phyloP scores from a whole-genome alignment of 805 yeast genomes.

The Kregervanrija fluxuum region DNA sequence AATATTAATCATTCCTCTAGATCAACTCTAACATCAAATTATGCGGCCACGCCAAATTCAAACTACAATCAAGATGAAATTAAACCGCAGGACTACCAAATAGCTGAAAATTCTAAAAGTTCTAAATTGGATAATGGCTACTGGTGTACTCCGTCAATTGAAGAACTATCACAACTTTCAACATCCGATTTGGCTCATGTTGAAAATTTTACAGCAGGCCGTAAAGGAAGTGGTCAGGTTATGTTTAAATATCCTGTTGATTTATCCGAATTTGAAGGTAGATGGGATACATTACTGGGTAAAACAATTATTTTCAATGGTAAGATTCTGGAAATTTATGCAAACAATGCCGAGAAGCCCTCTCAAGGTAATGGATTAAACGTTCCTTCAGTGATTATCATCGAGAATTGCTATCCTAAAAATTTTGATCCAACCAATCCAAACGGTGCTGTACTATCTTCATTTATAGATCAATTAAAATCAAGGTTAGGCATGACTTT shows the following conservation, averaged over 20 bases:
- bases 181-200: conserved; percentile 44
- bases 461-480: conserved; percentile 27
- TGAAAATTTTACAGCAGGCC: conserved; percentile 60
- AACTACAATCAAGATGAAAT: no score
- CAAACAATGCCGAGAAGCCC: conserved; percentile 47
- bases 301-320: conserved; percentile 39
- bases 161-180: conserved; percentile 37
- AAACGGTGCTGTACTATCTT: no score
- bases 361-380: conserved; percentile 62
- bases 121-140: conserved; percentile 32
- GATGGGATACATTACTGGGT: conserved; percentile 34
- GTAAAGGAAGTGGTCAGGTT: conserved; percentile 61
- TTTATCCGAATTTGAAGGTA: conserved; percentile 41
- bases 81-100: no score
- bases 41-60: no score
- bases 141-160: conserved; percentile 67
- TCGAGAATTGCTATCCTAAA: conserved; percentile 54
- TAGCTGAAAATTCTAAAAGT: no score
- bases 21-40: no score
- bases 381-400: conserved; percentile 67
- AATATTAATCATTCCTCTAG: no score
- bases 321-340: conserved; percentile 54
- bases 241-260: conserved; percentile 66
- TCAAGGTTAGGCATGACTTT: conserved; percentile 66
- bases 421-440: conserved; percentile 29